Evolutionary conservation across 2,329 filamentous ascomycete genomes (phyloP).

Genomic region (Alternaria viburni): DNA sequence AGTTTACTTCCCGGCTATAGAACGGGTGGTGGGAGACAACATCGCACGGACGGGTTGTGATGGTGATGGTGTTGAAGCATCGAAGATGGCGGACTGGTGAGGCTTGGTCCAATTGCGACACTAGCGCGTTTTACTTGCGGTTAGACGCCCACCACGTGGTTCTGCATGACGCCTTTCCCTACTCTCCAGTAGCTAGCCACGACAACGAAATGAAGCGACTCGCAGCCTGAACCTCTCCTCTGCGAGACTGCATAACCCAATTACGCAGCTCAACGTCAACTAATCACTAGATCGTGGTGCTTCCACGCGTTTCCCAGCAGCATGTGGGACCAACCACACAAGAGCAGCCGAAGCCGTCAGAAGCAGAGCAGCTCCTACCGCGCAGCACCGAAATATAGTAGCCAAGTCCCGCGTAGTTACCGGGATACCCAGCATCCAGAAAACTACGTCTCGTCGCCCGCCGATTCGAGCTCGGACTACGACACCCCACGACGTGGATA

Average conservation of each 20-base stretch:
- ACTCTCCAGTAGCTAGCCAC: neutral
- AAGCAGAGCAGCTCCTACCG: neutral
- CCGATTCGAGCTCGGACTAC: constrained; percentile 5
- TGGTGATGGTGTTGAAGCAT: neutral
- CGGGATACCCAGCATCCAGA: constrained; percentile 3
- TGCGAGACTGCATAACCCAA: neutral
- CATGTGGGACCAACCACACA: constrained; percentile 7
- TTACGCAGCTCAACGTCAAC: constrained; percentile 3
- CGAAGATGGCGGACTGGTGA: neutral
- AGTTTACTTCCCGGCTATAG: neutral
- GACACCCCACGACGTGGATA: constrained; percentile 1
- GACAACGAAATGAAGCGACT: constrained; percentile 4
- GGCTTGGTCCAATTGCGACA: neutral
- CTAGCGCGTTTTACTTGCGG: constrained; percentile 1
- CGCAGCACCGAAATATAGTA: neutral
- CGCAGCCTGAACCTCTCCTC: constrained; percentile 1
- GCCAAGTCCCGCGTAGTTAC: neutral
- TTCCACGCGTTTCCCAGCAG: neutral
- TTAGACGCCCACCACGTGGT: constrained; percentile 17
- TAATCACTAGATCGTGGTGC: neutral
- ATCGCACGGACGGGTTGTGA: neutral
- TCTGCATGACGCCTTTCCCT: constrained; percentile 5
- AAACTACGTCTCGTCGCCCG: constrained; percentile 10
- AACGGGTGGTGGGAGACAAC: neutral
- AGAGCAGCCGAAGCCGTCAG: neutral